Evolutionary conservation across 768 basidiomycete species (phyloP).

Genomic region (Boletus huronensis): DNA sequence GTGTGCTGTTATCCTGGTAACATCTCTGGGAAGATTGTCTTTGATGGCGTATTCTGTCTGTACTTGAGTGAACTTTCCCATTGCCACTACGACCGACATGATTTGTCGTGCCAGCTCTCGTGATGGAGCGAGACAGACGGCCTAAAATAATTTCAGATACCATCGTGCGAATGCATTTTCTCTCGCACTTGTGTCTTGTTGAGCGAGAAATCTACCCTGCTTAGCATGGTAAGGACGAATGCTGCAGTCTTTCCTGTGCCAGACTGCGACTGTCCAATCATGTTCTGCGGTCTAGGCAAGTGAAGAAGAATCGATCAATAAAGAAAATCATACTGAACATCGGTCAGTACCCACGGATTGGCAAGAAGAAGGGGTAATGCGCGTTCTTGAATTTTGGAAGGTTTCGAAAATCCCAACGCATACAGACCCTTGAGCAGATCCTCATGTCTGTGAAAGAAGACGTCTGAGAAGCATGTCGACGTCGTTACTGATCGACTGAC

Average conservation of each 20-base stretch:
- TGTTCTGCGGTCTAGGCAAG: conserved; percentile 79
- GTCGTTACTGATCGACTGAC: conserved; percentile 45
- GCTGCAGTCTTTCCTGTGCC: conserved; percentile 99
- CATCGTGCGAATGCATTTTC: neutral
- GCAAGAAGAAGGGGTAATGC: conserved; percentile 87
- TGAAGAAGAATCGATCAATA: conserved; percentile 7
- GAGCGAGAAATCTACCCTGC: conserved; percentile 80
- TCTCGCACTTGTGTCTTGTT: conserved; percentile 75
- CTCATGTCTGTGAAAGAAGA: conserved; percentile 51
- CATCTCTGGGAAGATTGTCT: conserved; percentile 68
- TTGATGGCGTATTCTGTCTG: conserved; percentile 96
- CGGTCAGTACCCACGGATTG: conserved; percentile 76
- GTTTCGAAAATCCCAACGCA: conserved; percentile 94
- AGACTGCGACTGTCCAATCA: conserved; percentile 99
- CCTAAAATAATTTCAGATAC: conserved; percentile 45
- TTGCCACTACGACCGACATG: conserved; percentile 88
- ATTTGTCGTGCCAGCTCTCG: conserved; percentile 97
- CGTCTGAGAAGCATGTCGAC: conserved; percentile 2
- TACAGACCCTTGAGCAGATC: conserved; percentile 93
- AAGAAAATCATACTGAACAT: too few relatives aligned
- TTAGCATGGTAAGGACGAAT: conserved; percentile 96
- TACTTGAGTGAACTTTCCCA: conserved; percentile 93
- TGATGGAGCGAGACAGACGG: conserved; percentile 95
- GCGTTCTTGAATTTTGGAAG: conserved; percentile 98
- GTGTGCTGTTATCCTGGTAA: conserved; percentile 74